Evolutionary conservation across 1,284 basidiomycete genomes (phyloP), one percentile per base, ranked within the genome.

Genomic region (Gymnopus androsaceus): DNA sequence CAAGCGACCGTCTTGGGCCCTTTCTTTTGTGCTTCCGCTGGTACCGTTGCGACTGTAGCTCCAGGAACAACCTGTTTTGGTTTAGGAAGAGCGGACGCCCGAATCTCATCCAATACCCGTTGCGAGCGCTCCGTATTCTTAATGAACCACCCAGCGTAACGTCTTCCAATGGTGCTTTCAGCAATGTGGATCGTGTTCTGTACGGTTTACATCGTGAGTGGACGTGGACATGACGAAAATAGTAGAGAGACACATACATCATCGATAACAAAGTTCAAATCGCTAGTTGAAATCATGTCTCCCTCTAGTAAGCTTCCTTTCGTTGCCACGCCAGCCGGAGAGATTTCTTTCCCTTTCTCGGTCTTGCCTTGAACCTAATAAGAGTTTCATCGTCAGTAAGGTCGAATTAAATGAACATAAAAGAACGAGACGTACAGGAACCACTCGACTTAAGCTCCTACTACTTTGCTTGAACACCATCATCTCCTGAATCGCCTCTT

Each of bases 111-210:
- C 62, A 88, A 80, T 50, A 94, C 90, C 58, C 91, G 83, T 68
- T 92, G 90, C 11, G 93, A 87, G 64, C 94, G 85, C 72, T 95
- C 93, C 4, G 93, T 92, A 73, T 95, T 95, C 62, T 94, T 88
- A 73, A 98, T 94, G 77, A 98, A 98, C 92, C 94, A 97, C 38
- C 95, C 94, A 2, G 94, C 95, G 68, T 93, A 98, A 54, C 94
- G 86, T 49, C 95, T 76, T 21, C 95, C 94, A 12, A 96, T 87
- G 0, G 94, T 95, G 15, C 91, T 93, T 71, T 98, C 95, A 15
- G 93, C 90, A 65, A 98, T 94, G 67, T 96, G 93, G 7, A 98
- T 90, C 92, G 95, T 95, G 68, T 94, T 90, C 92, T 94, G 61
- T 27, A 41, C 17, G 46, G 19, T 38, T 28, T 28, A 37, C 45